These are phyloP conservation scores for Penicilliopsis zonata DNA, from an alignment of 495 filamentous ascomycete species.

Conservation along the genomic window DNA sequence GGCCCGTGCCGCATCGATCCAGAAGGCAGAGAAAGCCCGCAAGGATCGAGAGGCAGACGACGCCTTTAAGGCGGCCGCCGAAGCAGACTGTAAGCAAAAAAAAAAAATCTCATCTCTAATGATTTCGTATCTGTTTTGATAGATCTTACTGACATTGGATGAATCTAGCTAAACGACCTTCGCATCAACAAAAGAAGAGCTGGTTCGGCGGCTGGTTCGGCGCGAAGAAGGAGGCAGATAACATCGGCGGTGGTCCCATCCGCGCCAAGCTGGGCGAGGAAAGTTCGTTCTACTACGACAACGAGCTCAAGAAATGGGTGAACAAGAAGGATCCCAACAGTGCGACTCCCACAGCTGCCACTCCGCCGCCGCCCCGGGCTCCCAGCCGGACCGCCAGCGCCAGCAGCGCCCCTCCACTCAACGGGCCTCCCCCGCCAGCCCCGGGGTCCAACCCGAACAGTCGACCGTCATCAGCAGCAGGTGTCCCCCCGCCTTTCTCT, in stretches of 20 bases:
- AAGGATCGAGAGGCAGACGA: conserved; percentile 52
- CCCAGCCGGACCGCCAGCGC: conserved; percentile 26
- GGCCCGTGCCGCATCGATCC: conserved; percentile 38
- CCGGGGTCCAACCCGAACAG: conserved; percentile 1
- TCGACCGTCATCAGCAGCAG: conserved; percentile 9
- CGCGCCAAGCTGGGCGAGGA: conserved; percentile 92
- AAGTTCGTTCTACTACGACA: conserved; percentile 86
- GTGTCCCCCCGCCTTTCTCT: conserved; percentile 18
- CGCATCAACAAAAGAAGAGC: conserved; percentile 49
- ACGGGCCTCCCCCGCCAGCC: conserved; percentile 17
- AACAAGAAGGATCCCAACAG: conserved; percentile 71
- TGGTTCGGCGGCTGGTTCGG: conserved; percentile 85
- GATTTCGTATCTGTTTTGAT: too few relatives aligned
- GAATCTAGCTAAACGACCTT: conserved; percentile 25
- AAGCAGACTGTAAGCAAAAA: conserved; percentile 72
- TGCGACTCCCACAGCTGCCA: conserved; percentile 33
- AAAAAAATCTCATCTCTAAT: too few relatives aligned
- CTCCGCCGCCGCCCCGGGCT: conserved; percentile 39
- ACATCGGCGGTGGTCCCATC: conserved; percentile 54
- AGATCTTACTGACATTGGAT: conserved; percentile 11
- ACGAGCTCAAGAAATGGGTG: conserved; percentile 91
- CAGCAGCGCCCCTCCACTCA: conserved; percentile 19
- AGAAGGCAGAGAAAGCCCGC: conserved; percentile 38
- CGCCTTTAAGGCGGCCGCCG: conserved; percentile 68
- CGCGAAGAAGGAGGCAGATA: conserved; percentile 54